Base-by-base conservation (phyloP, 2,329 filamentous ascomycete genomes). In the Cryphonectria nitschkei region DNA sequence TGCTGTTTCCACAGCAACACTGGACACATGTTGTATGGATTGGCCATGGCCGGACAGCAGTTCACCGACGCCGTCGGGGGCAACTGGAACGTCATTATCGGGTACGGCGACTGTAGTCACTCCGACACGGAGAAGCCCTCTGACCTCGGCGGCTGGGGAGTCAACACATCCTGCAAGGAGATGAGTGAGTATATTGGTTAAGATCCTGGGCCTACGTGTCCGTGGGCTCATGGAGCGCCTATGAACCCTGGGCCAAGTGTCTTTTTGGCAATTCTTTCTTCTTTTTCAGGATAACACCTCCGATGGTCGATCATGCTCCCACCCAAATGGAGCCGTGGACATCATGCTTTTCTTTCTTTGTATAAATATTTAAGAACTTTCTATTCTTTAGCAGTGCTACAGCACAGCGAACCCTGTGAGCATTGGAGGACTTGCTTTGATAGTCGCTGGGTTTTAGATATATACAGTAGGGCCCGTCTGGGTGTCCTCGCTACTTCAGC, bases 31-130 rank as follows among this genome's bases (percentile, higher is more conserved):
- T n/a, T 56, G 14, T 58, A 67, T 39, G 50, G 50, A 0, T 9
- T 22, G 8, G 8, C 34, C 14, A 29, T 56, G 50, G 52, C 32
- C 22, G 65, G 65, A 11, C 65, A 67, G 52, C 65, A 67, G n/a
- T 67, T 67, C 34, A 67, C 65, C 65, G 52, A 67, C 37, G 50
- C 65, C 22, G 3, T 41, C 8, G 65, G 65, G 13, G 65, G 65
- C 11, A 64, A 64, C 65, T 67, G 50, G 50, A 67, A 67, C 22
- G 65, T 67, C 2, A 54, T 67, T 13, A 52, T 54, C 22, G 50
- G 50, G 3, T 67, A 67, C 16, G 65, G 32, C 37, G 26, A 67
- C 65, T 67, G 65, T 13, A 43, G 32, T 0, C 34, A 58, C n/a
- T 32, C 37, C 65, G 54, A 56, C 22, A 16, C n/a, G 26, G 50